phyloP scores from a whole-genome alignment of 2,329 filamentous ascomycete species.

The Trichoderma hamatum region DNA sequence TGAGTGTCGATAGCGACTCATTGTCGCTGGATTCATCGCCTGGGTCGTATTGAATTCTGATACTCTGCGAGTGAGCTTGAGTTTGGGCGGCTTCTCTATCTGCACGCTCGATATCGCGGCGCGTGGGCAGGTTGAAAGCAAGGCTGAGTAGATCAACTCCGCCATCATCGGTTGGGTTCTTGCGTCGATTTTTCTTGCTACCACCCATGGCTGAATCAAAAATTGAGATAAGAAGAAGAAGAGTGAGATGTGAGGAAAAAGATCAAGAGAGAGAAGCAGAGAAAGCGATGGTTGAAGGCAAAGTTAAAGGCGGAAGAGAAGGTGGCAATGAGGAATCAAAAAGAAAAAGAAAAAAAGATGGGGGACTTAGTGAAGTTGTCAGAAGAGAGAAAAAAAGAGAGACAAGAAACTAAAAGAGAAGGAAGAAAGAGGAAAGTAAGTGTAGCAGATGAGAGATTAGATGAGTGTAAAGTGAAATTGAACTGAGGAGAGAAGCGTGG shows the following conservation, averaged over 20 bases:
- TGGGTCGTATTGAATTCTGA: slow-evolving; percentile 22
- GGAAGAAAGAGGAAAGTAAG: neutral
- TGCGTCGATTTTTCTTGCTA: slow-evolving; percentile 26
- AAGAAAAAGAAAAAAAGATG: neutral
- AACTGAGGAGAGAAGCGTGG: slow-evolving; percentile 5
- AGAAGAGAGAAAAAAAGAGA: neutral
- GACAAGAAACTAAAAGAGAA: neutral
- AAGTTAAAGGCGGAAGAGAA: neutral
- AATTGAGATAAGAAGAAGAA: neutral
- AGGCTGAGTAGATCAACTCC: slow-evolving; percentile 30
- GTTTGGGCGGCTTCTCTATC: neutral
- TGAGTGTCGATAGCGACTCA: neutral
- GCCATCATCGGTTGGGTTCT: slow-evolving; percentile 15
- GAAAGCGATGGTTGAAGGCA: neutral
- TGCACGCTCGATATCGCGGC: slow-evolving; percentile 27
- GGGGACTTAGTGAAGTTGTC: neutral
- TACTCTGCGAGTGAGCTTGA: neutral
- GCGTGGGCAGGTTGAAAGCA: slow-evolving; percentile 32
- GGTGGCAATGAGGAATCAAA: neutral
- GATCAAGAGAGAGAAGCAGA: neutral
- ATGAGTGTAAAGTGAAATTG: slow-evolving; percentile 12
- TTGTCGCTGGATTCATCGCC: slow-evolving; percentile 22
- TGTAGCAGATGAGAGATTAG: neutral
- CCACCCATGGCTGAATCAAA: slow-evolving; percentile 26
- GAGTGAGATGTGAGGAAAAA: neutral